Base-by-base conservation (phyloP, 2,329 filamentous ascomycete genomes). In the Acrodontium crateriforme region DNA sequence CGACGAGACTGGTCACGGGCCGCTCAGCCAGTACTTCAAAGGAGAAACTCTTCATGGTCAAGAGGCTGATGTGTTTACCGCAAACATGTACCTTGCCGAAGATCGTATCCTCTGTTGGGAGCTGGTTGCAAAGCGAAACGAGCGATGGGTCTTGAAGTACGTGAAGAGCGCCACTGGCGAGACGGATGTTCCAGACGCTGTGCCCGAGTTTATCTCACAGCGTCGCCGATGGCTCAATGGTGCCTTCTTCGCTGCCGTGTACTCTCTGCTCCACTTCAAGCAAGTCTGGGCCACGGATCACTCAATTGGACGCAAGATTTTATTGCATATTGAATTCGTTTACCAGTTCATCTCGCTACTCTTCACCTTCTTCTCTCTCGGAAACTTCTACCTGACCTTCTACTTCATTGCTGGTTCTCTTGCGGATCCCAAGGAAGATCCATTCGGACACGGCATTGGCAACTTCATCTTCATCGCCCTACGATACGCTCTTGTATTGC, bases 381-480 rank as follows among this genome's bases (percentile, higher is more conserved):
- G 87, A 55, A 98, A 98, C 63, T 98, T 95, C 65, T 98, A 95
- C 55, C 74, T 98, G 28, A 92, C 85, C 32, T 98, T 98, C 60
- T 98, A 85, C 68, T 98, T 98, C 62, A 78, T 98, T 41, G 84
- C 84, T 13, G 89, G 89, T 23, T 91, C 85, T 21, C 67, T 98
- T 10, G 70, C 79, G 0, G 83, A 95, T 46, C 61, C 71, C 0
- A 62, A 63, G 15, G 64, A 91, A 40, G 89, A 98, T 53, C 91
- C 91, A 0, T 98, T 98, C 43, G 85, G 85, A 10, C 80, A 93
- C 56, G 69, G 74, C 37, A 76, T 92, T 38, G 87, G 81, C 26
- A 71, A 72, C 40, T 73, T 79, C 58, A 80, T 98, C 52, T 98
- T 95, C 57, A 70, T 74, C 36, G 66, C 94, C 34, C 62, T 98